Percentiles rank a stretch among this genome's conserved stretches.
Evolutionary conservation across 352 stramenopile species (phyloP).

Genomic region (Phytophthora constricta): DNA sequence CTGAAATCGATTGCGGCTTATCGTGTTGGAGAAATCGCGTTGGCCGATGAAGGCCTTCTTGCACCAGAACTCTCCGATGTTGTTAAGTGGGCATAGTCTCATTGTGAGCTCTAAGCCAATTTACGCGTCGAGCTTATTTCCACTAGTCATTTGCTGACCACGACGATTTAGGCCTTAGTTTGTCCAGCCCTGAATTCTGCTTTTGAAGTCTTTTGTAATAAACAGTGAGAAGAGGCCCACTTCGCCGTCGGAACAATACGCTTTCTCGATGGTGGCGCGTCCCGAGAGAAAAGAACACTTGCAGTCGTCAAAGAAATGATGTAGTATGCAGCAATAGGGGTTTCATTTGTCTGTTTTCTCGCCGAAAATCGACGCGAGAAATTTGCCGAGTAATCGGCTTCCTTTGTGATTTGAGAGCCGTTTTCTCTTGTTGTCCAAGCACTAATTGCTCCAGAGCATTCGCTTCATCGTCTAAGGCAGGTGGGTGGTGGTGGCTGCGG

Average conservation of each 20-base stretch:
- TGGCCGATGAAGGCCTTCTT: background rate
- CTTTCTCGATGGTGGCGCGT: too few species aligned
- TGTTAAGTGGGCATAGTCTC: conserved; percentile 8
- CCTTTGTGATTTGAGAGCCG: background rate
- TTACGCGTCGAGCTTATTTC: conserved; percentile 6
- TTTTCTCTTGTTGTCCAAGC: background rate
- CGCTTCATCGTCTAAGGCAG: background rate
- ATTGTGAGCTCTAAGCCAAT: conserved; percentile 1
- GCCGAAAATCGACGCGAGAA: too few species aligned
- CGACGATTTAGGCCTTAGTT: background rate
- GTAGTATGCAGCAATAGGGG: too few species aligned
- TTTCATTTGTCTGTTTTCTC: background rate
- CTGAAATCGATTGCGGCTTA: background rate
- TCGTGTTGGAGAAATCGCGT: background rate
- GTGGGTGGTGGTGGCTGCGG: background rate
- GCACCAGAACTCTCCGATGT: conserved; percentile 9
- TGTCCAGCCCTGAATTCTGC: background rate
- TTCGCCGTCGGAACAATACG: too few species aligned
- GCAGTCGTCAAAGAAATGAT: too few species aligned
- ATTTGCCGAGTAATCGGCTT: background rate
- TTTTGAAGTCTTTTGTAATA: background rate
- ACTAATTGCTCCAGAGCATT: background rate
- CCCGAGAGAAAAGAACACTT: too few species aligned
- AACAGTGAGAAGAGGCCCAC: conserved; percentile 3
- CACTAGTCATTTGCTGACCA: background rate